Evolutionary conservation across 2,329 filamentous ascomycete species (phyloP), one percentile per base, ranked within the genome.

Genomic region (Scytalidium lignicola): DNA sequence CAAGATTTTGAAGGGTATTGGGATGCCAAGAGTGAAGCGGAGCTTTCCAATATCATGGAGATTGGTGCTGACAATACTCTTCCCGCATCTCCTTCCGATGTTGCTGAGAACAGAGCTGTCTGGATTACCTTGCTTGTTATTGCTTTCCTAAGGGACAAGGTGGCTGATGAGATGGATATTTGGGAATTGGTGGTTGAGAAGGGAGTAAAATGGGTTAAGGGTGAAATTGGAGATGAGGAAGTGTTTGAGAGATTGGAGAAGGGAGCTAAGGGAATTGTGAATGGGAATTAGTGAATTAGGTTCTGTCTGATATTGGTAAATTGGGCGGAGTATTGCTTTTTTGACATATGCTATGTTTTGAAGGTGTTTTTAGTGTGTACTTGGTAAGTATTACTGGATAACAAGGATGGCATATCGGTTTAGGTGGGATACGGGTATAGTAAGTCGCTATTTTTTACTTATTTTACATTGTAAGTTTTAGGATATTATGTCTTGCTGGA

Each of bases 171-270:
- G 45, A 66, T 69, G 60, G 82, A 81, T 2, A 71, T 73, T 6
- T 88, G 83, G 83, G 82, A 83, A 53, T 69, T 87, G 70, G 66
- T 86, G 37, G 79, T 75, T 15, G 74, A 76, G 9, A 86, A 85
- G 70, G 82, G 78, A 0, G 70, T 67, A 58, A 58, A 43, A 0
- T 85, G 79, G 78, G 47, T 83, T 42, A 55, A 58, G 26, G 55
- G 23, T 1, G 39, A 50, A 62, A 61, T 45, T 37, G 28, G 17
- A 8, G 41, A 37, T 5, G 23, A 21, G 13, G 12, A 21, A 39
- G 5, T 19, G 1, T 9, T 53, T 29, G 32, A 48, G 19, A 12
- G 17, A 1, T 37, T 58, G 45, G 49, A 53, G 41, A 44, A 51
- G 26, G 41, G 43, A 43, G 53, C 43, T 21, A 43, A 9, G 29